Evolutionary conservation across 768 basidiomycete genomes (phyloP).

Genomic region (Lanmaoa rubissima): DNA sequence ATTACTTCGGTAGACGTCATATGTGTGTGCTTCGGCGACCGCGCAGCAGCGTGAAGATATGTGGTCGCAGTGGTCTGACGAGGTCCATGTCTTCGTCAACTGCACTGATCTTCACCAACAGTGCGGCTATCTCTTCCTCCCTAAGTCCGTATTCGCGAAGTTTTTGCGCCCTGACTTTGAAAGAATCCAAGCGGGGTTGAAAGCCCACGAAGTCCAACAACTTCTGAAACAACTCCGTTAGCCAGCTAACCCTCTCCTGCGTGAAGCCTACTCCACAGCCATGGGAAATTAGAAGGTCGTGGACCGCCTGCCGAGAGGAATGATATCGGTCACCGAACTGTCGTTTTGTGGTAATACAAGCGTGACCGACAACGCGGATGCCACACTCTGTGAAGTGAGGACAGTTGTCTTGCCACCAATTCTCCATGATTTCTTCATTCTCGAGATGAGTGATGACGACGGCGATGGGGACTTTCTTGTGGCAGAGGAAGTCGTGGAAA

Average conservation of each 20-base stretch:
- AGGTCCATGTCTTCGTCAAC: conserved; percentile 20
- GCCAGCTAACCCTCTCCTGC: conserved; percentile 26
- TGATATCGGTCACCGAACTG: conserved; percentile 27
- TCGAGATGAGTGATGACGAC: conserved; percentile 37
- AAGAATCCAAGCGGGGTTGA: conserved; percentile 19
- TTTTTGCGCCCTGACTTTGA: conserved; percentile 22
- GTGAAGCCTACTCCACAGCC: conserved; percentile 18
- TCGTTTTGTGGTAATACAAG: conserved; percentile 35
- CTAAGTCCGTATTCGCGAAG: conserved; percentile 28
- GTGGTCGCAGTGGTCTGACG: conserved; percentile 6
- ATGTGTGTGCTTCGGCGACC: conserved; percentile 11
- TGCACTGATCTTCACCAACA: conserved; percentile 22
- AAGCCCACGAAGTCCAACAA: conserved; percentile 24
- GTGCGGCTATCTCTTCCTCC: conserved; percentile 20
- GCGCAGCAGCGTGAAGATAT: conserved; percentile 5
- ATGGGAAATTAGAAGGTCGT: conserved; percentile 21
- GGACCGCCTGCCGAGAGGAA: conserved; percentile 22
- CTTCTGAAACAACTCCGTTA: conserved; percentile 22
- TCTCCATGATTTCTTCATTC: conserved; percentile 34
- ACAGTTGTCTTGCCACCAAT: conserved; percentile 35
- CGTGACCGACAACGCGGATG: conserved; percentile 29
- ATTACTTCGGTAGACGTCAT: conserved; percentile 8
- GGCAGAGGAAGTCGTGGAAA: conserved; percentile 34
- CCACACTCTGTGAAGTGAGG: conserved; percentile 17
- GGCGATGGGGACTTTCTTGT: conserved; percentile 32